Percentiles rank a stretch among this genome's conserved stretches.
Evolutionary conservation across 192 early-diverging fungal species (phyloP).

Genomic region (Backusella macrospora): DNA sequence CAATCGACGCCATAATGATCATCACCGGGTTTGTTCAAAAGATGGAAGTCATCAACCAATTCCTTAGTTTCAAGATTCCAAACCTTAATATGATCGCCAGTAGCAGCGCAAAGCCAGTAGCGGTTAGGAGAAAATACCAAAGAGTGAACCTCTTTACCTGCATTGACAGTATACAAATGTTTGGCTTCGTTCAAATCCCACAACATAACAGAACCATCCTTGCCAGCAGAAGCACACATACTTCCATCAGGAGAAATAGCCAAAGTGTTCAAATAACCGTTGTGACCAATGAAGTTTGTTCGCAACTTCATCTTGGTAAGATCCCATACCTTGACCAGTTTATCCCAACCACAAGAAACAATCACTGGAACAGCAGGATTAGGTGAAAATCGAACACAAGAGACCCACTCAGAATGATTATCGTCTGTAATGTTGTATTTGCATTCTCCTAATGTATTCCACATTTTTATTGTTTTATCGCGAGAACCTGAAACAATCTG

Average conservation of each 20-base stretch:
- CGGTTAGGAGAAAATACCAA: conserved; percentile 97
- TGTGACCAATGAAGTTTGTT: conserved; percentile 98
- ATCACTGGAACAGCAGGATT: conserved; percentile 95
- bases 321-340: conserved; percentile 99
- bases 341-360: conserved; percentile 98
- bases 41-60: conserved; percentile 84
- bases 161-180: conserved; percentile 98
- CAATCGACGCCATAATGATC: conserved; percentile 71
- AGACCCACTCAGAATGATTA: conserved; percentile 96
- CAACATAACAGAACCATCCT: conserved; percentile 97
- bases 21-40: conserved; percentile 68
- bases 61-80: conserved; percentile 98
- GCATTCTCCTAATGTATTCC: conserved; percentile 99
- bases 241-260: conserved; percentile 99
- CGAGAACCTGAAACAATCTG: conserved; percentile 98
- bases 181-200: conserved; percentile 99
- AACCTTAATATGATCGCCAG: conserved; percentile 91
- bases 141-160: conserved; percentile 91
- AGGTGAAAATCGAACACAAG: conserved; percentile 97
- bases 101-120: conserved; percentile 99
- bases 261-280: conserved; percentile 95
- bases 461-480: conserved; percentile 98
- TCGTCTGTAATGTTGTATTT: conserved; percentile 96
- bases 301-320: conserved; percentile 95
- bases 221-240: conserved; percentile 98